phyloP scores from a whole-genome alignment of 306 rosid genomes.

The Hippophae gyantsensis region DNA sequence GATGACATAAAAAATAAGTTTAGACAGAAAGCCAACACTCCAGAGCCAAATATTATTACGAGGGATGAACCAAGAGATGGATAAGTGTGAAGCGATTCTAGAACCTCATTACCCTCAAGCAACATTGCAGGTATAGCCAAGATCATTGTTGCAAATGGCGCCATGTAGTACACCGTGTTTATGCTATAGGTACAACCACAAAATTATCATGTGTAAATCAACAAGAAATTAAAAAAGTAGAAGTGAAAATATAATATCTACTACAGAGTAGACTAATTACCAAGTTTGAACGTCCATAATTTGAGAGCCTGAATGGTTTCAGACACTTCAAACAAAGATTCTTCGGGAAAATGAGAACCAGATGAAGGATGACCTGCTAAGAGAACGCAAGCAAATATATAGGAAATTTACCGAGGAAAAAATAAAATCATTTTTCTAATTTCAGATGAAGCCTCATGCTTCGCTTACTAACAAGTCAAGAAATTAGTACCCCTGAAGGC shows the following conservation, averaged over 20 bases:
- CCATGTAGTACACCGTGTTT: conserved; percentile 98
- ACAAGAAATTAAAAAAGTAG: too few species aligned
- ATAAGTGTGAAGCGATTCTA: conserved; percentile 75
- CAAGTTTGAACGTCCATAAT: neutral
- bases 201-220: neutral
- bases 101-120: conserved; percentile 82
- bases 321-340: too few species aligned
- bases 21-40: conserved; percentile 90
- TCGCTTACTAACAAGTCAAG: too few species aligned
- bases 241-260: neutral
- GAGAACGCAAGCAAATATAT: too few species aligned
- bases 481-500: too few species aligned
- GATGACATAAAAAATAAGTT: conserved; percentile 91
- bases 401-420: too few species aligned
- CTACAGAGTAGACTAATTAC: neutral
- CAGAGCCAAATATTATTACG: conserved; percentile 74
- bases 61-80: conserved; percentile 57
- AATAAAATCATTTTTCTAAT: too few species aligned
- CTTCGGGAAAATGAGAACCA: too few species aligned
- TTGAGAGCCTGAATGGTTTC: too few species aligned
- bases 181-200: conserved; percentile 36
- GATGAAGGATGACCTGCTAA: too few species aligned
- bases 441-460: too few species aligned
- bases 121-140: conserved; percentile 82
- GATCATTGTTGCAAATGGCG: conserved; percentile 97